These are phyloP conservation scores for Vaucheria bursata DNA, from an alignment of 352 stramenopile species.

Conservation along the genomic window DNA sequence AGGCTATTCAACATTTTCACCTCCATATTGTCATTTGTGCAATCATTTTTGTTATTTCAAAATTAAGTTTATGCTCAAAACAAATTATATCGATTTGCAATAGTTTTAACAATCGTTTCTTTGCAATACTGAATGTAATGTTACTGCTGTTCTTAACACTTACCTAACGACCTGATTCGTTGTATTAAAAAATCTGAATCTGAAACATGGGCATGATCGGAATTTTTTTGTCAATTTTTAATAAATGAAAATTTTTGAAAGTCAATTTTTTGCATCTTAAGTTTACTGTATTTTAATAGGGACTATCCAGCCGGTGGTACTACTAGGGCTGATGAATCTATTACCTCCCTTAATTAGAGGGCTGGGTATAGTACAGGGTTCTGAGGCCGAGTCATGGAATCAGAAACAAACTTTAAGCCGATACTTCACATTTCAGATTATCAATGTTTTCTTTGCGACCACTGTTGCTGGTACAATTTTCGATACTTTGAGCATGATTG, in stretches of 20 bases:
- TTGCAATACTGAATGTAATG: too few species aligned
- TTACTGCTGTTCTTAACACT: too few species aligned
- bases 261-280: not conserved
- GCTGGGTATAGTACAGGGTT: constrained; percentile 59
- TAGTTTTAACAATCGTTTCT: too few species aligned
- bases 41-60: too few species aligned
- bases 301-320: constrained; percentile 59
- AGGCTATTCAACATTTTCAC: too few species aligned
- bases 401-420: constrained; percentile 32
- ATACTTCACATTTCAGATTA: constrained; percentile 54
- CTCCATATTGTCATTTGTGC: too few species aligned
- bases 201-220: not conserved
- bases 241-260: not conserved
- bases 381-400: constrained; percentile 44
- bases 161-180: too few species aligned
- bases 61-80: too few species aligned
- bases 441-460: constrained; percentile 70
- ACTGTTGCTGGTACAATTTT: constrained; percentile 64
- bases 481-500: constrained; percentile 62
- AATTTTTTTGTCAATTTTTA: not conserved
- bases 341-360: constrained; percentile 61
- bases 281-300: too few species aligned
- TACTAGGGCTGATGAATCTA: constrained; percentile 62
- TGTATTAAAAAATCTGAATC: too few species aligned
- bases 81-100: too few species aligned